Base-by-base conservation (phyloP, 176 grass and related monocot genomes). In the Canna indica region DNA sequence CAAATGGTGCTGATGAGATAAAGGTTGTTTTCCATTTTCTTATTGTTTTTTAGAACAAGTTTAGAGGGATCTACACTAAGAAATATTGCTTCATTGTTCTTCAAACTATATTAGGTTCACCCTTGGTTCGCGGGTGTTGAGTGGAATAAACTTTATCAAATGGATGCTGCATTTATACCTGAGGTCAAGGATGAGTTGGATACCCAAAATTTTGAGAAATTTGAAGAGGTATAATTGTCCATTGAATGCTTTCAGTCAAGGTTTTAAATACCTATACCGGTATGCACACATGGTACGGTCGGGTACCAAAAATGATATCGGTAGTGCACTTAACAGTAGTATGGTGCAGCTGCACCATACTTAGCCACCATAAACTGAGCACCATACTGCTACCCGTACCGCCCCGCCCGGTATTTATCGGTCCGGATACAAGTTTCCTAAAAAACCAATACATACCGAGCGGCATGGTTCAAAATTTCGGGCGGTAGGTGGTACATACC, bases 131-230 rank as follows among this genome's bases (percentile, higher is more conserved):
- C 36, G 36, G 86, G 58, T 53, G 14, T 80, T 70, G 77, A 97
- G 57, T 97, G 94, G 94, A 80, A 90, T 12, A 85, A 65, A 50
- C 72, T 97, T 25, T 93, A 90, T 58, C 81, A 92, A 82, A 90
- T 74, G 64, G 86, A 90, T 77, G 94, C 94, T 68, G 94, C 94
- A 61, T 97, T 91, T 85, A 75, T 85, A 73, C 94, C 94, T 62
- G 79, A 92, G 72, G 94, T 97, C 61, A 97, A 83, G 7, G 94
- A 93, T 82, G 94, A 97, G 30, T 76, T 97, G 73, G 94, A 97
- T 57, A 97, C 94, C 52, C 89, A 93, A 77, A 97, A 97, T 45
- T 97, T 97, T 63, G 94, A 97, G 80, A 97, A 90, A 71, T 97
- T 93, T 54, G 94, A 97, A 73, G 94, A 97, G 89, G 94, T 97